Evolutionary conservation across 352 stramenopile species (phyloP).

Genomic region (Lagenidium sp.): DNA sequence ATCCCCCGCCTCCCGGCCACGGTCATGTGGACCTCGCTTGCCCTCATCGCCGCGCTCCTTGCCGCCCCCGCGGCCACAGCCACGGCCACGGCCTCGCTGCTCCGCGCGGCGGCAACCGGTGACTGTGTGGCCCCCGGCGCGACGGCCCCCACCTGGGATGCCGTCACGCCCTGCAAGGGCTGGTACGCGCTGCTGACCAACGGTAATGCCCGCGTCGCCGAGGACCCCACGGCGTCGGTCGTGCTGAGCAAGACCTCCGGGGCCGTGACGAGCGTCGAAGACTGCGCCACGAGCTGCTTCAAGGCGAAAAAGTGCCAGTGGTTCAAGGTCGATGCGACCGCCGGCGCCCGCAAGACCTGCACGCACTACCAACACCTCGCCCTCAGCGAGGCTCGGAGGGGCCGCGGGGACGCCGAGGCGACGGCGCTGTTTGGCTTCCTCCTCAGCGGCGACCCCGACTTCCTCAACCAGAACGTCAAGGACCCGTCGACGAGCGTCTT

Average conservation of each 20-base stretch:
- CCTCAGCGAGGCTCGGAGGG: constrained; percentile 2
- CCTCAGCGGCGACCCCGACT: constrained; percentile 15
- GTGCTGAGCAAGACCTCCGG: constrained; percentile 3
- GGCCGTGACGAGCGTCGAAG: constrained; percentile 11
- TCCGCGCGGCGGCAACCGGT: background rate
- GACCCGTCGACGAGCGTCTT: constrained; percentile 4
- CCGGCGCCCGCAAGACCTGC: too few relatives aligned
- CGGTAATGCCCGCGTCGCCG: constrained; percentile 12
- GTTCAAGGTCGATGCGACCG: constrained; percentile 17
- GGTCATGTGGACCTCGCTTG: too few relatives aligned
- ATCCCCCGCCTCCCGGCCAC: too few relatives aligned
- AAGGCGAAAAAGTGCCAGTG: constrained; percentile 21
- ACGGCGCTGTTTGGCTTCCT: constrained; percentile 21
- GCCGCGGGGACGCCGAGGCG: background rate
- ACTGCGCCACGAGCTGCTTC: constrained; percentile 20
- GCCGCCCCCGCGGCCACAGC: too few relatives aligned
- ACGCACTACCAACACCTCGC: constrained; percentile 20
- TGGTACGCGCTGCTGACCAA: constrained; percentile 21
- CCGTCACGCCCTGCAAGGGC: constrained; percentile 15
- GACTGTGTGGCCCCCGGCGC: constrained; percentile 10
- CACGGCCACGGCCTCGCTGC: constrained; percentile 2
- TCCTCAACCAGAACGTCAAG: constrained; percentile 21
- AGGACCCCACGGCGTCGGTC: constrained; percentile 12
- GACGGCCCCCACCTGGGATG: constrained; percentile 16
- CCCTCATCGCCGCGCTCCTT: too few relatives aligned